Evolutionary conservation across 2,329 filamentous ascomycete species (phyloP), one percentile per base, ranked within the genome.

Genomic region (Plectosphaerella cucumerina): DNA sequence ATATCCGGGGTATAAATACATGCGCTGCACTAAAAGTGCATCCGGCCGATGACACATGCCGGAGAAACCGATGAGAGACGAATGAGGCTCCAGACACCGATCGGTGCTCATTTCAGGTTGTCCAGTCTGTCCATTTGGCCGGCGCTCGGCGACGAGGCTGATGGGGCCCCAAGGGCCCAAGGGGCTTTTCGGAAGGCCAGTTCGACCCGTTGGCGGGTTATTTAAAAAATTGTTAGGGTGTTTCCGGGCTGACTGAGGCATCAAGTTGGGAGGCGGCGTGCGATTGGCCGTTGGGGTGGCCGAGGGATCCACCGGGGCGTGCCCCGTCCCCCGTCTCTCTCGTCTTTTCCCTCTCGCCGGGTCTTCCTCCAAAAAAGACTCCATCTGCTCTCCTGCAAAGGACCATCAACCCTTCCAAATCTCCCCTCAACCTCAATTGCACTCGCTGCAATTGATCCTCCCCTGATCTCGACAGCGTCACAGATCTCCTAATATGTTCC

Each of bases 401-500:
- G 71, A 75, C 70, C 71, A 72, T 67, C 68, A 66, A 69, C 70
- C 68, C 69, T 70, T 72, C 70, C 72, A 31, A 73, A 80, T 79
- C 78, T 81, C 77, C 78, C 74, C 80, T 81, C 78, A 70, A 71
- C 65, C 66, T 70, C 81, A 82, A 80, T 82, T 83, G 79, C 78
- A 75, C 71, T 65, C 65, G 69, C 70, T 77, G 81, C 81, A 84
- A 83, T 85, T 85, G 82, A 74, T 75, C 74, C 72, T 71, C 70
- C 62, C 72, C 74, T 67, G 68, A 67, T 73, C 69, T 68, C 69
- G 72, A 72, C 70, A 76, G 72, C 68, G 69, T 71, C 67, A 76
- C 65, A 74, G 67, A 73, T 73, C 75, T 79, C 75, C 66, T 64
- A 81, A 73, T 79, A 97, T 97, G 93, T 96, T 97, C 85, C 90